Base-by-base conservation (phyloP, 352 stramenopile genomes). In the Globisporangium nagaii region DNA sequence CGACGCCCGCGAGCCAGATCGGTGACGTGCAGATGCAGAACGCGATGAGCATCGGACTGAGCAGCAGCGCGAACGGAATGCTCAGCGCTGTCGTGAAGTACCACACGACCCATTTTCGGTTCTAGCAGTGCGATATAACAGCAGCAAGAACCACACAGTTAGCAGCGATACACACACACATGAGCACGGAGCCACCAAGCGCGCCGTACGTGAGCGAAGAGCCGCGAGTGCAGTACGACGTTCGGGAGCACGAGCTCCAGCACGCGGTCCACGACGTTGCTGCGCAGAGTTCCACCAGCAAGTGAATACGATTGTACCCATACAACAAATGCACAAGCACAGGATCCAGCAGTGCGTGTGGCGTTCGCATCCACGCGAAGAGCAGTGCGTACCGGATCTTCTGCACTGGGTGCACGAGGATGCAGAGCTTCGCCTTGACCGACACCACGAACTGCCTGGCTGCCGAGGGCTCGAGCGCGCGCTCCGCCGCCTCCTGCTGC, bases 31-130 rank as follows among this genome's bases (percentile, higher is more conserved):
- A 90, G 51, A 92, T 87, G 43, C 61, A 74, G 47, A 90, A 62
- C 27, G 82, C 80, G 47, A 92, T 92, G 34, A 86, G 35, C 70
- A 92, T 85, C 15, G 82, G 82, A 51, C 82, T 89, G 53, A 86
- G 53, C 10, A 90, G 53, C 64, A 90, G 68, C 32, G 75, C 72
- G 36, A 90, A 79, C n/a, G 82, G 82, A 45, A 90, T 70, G 64
- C 73, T 87, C 22, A 92, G 55, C 36, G 84, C 58, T 13, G 73
- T 65, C 17, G 81, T 88, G 30, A 84, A 65, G 66, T 87, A 81
- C 79, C 70, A 88, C 27, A 86, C 60, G 41, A 87, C 47, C 79
- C 76, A 88, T 12, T 62, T 60, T 2, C 69, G 77, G 37, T 80
- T 37, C 79, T 92, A 25, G 17, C 43, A 13, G 37, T 27, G 28